phyloP scores from a whole-genome alignment of 2,329 filamentous ascomycete species.

The Pezizomycotina sp. region DNA sequence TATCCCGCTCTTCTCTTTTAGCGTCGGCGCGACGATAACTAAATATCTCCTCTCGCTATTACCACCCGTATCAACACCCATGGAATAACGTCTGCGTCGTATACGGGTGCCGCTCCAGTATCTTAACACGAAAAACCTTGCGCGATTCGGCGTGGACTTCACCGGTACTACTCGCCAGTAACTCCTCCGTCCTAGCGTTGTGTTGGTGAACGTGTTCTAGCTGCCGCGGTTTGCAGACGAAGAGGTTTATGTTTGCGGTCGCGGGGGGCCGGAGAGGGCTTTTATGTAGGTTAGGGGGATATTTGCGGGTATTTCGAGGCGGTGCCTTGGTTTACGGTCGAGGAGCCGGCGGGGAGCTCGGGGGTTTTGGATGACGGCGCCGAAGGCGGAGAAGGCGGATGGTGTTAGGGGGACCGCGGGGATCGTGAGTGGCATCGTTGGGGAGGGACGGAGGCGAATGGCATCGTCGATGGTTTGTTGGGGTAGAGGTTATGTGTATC shows the following conservation, averaged over 20 bases:
- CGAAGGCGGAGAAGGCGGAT: slow-evolving; percentile 58
- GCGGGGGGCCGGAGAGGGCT: slow-evolving; percentile 38
- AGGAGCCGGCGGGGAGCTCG: slow-evolving; percentile 33
- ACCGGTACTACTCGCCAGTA: too few relatives aligned
- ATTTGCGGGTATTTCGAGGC: slow-evolving; percentile 76
- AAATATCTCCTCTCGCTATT: slow-evolving; percentile 43
- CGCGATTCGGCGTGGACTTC: slow-evolving; percentile 19
- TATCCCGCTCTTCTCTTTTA: slow-evolving; percentile 31
- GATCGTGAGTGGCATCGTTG: slow-evolving; percentile 28
- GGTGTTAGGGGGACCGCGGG: slow-evolving; percentile 50
- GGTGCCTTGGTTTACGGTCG: slow-evolving; percentile 66
- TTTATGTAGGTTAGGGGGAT: slow-evolving; percentile 54
- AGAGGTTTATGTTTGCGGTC: slow-evolving; percentile 65
- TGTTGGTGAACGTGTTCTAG: slow-evolving; percentile 30
- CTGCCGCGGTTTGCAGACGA: slow-evolving; percentile 58
- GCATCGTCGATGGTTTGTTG: too few relatives aligned
- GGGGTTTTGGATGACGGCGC: slow-evolving; percentile 66
- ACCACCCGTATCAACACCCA: slow-evolving; percentile 38
- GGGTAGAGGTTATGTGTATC: too few relatives aligned
- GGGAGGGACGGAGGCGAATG: too few relatives aligned
- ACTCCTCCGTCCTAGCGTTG: slow-evolving; percentile 4
- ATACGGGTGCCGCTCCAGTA: slow-evolving; percentile 83
- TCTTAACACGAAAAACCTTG: slow-evolving; percentile 44
- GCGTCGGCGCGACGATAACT: slow-evolving; percentile 72
- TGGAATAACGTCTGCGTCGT: slow-evolving; percentile 90